These are phyloP conservation scores for Apiospora rasikravindrae DNA, from an alignment of 2,329 filamentous ascomycete genomes.

Conservation along the genomic window DNA sequence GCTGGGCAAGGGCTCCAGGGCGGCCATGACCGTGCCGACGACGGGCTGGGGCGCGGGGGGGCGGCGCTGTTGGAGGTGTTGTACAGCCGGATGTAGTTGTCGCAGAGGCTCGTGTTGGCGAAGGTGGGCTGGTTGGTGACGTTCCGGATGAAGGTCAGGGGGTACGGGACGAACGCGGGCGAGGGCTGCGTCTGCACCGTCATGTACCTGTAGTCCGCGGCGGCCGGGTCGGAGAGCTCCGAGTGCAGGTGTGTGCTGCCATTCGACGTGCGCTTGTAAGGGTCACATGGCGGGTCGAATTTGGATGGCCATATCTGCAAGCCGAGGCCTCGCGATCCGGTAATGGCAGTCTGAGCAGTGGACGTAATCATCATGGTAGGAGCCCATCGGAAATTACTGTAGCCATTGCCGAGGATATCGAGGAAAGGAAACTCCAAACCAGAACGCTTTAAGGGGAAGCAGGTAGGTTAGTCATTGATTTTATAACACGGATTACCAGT, in stretches of 20 bases:
- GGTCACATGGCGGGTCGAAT: constrained; percentile 55
- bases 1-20: constrained; percentile 34
- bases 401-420: constrained; percentile 55
- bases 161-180: constrained; percentile 35
- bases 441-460: constrained; percentile 48
- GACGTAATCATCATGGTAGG: constrained; percentile 53
- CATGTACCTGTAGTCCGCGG: constrained; percentile 31
- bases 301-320: constrained; percentile 45
- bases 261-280: constrained; percentile 45
- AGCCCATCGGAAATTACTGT: constrained; percentile 57
- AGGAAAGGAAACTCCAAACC: constrained; percentile 62
- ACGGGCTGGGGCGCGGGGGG: constrained; percentile 34
- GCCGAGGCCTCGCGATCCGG: constrained; percentile 53
- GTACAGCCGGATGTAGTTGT: constrained; percentile 51
- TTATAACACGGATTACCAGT: background rate
- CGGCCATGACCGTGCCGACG: constrained; percentile 30
- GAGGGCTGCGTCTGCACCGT: constrained; percentile 34
- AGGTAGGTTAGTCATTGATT: constrained; percentile 10
- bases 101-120: constrained; percentile 46
- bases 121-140: constrained; percentile 61
- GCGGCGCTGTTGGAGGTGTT: constrained; percentile 48
- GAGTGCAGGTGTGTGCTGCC: constrained; percentile 29
- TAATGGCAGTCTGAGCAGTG: constrained; percentile 47
- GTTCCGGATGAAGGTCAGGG: constrained; percentile 52
- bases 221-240: background rate